Percentiles rank a stretch among this genome's conserved stretches.
Conservation (phyloP, 352 stramenopile genomes). For the Phytophthora pluvialis region DNA sequence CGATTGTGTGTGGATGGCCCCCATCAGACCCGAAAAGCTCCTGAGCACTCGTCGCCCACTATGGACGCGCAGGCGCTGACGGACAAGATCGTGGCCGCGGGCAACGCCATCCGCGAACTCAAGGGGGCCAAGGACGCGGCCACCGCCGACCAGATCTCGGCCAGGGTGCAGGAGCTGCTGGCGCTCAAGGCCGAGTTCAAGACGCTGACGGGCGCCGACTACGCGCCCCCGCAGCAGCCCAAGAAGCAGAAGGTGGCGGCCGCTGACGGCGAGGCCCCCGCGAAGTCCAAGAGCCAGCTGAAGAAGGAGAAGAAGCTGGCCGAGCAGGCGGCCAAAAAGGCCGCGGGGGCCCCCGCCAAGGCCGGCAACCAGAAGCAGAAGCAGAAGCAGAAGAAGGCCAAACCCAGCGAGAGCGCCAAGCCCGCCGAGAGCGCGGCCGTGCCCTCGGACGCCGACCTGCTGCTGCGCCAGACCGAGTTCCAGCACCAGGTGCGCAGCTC, state of each 20-base stretch:
- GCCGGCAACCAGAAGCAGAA: slow-evolving; percentile 46
- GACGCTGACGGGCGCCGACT: slow-evolving; percentile 73
- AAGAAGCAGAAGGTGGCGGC: slow-evolving; percentile 49
- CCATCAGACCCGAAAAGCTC: slow-evolving; percentile 13
- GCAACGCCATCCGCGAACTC: slow-evolving; percentile 80
- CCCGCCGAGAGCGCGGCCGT: slow-evolving; percentile 64
- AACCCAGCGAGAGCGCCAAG: slow-evolving; percentile 78
- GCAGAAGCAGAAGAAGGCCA: slow-evolving; percentile 61
- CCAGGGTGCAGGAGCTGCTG: slow-evolving; percentile 66
- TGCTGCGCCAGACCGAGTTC: slow-evolving; percentile 80
- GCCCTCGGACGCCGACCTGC: slow-evolving; percentile 59
- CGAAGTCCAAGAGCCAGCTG: slow-evolving; percentile 87
- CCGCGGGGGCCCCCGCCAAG: slow-evolving; percentile 35
- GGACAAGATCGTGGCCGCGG: slow-evolving; percentile 75
- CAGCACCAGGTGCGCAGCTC: slow-evolving; percentile 68
- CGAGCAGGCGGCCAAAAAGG: slow-evolving; percentile 68
- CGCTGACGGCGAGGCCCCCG: slow-evolving; percentile 28
- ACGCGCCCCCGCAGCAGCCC: slow-evolving; percentile 49
- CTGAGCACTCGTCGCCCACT: neutral
- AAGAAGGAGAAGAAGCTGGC: slow-evolving; percentile 91
- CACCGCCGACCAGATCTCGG: slow-evolving; percentile 50
- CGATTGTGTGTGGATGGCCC: slow-evolving; percentile 22
- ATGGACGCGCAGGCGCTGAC: slow-evolving; percentile 48
- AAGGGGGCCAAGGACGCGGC: slow-evolving; percentile 75
- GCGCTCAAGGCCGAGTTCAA: slow-evolving; percentile 86